Evolutionary conservation across 306 rosid species (phyloP), one percentile per base, ranked within the genome.

Genomic region (Hylodesmum podocarpum): DNA sequence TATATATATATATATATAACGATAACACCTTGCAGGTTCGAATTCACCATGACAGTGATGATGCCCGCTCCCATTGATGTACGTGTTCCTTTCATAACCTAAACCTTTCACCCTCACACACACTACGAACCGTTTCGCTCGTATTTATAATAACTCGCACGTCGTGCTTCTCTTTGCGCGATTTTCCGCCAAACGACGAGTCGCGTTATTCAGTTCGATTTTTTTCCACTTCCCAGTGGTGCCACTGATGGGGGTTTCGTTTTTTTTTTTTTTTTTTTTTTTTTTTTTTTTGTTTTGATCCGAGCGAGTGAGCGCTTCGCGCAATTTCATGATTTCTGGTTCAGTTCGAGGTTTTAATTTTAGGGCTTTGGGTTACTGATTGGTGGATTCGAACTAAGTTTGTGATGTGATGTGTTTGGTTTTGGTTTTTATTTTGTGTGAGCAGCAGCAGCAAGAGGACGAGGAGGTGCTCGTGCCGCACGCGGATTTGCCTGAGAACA

Each of bases 381-480:
- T 28, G 67, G 66, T 64, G 87, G 86, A 83, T 84, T 88, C 79
- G 80, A 76, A 72, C 67, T 39, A 63, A 70, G 14, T n/a, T n/a
- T n/a, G n/a, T n/a, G n/a, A n/a, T n/a, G 34, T 70, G 84, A 77
- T 65, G 78, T 78, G 67, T 83, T 83, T 66, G 58, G 43, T 34
- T 70, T 55, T 75, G 66, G 76, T 19, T 82, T 84, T 73, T 33
- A 4, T 49, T 49, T 21, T 78, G 43, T 78, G 64, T n/a, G n/a
- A n/a, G n/a, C n/a, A n/a, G n/a, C 89, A 89, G 97, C 95, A 84
- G 72, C 94, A 85, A 70, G 97, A 91, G 89, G 97, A 91, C 29
- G 95, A 91, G 72, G 95, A 89, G 87, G 88, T 88, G 91, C 97
- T 91, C 63, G 93, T 91, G 39, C 97, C 95, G 24, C 95, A 87